Evolutionary conservation across 2,329 filamentous ascomycete species (phyloP).

Genomic region (Aureobasidium vineae): DNA sequence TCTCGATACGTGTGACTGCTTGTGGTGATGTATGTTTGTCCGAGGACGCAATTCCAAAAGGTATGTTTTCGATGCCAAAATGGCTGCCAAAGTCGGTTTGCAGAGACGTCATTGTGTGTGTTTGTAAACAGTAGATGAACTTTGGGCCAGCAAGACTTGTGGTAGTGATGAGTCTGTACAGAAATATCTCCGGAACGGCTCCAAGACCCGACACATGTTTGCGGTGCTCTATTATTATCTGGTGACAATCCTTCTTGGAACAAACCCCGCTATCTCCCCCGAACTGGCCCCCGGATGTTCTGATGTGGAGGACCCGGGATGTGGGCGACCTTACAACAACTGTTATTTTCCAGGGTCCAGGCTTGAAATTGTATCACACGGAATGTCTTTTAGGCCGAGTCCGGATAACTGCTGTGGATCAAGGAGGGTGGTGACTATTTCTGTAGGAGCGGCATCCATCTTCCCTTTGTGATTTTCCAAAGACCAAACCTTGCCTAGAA

Average conservation of each 20-base stretch:
- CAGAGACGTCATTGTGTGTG: constrained; percentile 18
- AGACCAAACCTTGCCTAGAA: background rate
- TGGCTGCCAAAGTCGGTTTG: constrained; percentile 35
- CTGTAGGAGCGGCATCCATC: background rate
- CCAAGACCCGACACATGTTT: background rate
- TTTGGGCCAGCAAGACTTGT: background rate
- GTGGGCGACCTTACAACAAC: background rate
- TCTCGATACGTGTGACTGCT: constrained; percentile 52
- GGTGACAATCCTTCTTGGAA: background rate
- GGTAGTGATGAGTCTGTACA: background rate
- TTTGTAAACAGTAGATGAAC: background rate
- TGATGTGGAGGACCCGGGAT: background rate
- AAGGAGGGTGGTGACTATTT: background rate
- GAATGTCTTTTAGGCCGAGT: background rate
- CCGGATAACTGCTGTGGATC: background rate
- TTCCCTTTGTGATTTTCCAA: background rate
- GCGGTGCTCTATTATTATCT: background rate
- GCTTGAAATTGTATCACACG: background rate
- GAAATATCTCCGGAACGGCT: background rate
- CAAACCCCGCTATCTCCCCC: background rate
- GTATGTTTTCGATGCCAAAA: constrained; percentile 55
- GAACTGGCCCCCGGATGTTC: background rate
- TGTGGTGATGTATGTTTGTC: constrained; percentile 41
- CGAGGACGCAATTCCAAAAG: constrained; percentile 54
- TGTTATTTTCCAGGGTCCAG: background rate